These are phyloP conservation scores for Solanum infundibuliforme DNA, from an alignment of 257 asterid species.

Conservation along the genomic window DNA sequence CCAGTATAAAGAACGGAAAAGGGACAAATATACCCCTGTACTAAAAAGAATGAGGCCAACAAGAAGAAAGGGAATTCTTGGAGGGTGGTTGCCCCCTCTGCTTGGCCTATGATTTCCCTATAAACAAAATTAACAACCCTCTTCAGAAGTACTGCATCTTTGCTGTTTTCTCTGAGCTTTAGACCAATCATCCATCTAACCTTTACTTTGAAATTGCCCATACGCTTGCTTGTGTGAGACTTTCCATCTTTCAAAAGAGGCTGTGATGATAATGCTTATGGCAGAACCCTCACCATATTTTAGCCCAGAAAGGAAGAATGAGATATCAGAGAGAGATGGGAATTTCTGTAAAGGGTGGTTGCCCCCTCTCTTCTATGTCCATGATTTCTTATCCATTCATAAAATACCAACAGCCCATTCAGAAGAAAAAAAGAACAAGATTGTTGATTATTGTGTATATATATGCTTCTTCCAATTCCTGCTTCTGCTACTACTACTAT, in stretches of 20 bases:
- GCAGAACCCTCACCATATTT: background rate
- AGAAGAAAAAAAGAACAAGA: background rate
- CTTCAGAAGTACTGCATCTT: background rate
- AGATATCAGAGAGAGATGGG: conserved; percentile 8
- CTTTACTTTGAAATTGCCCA: background rate
- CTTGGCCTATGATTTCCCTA: background rate
- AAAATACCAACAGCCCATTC: background rate
- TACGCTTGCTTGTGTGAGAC: background rate
- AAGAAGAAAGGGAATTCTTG: background rate
- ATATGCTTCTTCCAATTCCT: background rate
- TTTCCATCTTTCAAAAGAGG: background rate
- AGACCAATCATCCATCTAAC: background rate
- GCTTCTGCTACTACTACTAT: background rate
- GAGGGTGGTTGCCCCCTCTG: background rate
- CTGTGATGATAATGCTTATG: background rate
- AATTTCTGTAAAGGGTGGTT: conserved; percentile 19
- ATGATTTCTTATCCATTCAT: conserved; percentile 5
- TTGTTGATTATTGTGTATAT: background rate
- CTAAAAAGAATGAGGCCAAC: background rate
- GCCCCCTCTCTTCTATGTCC: conserved; percentile 15
- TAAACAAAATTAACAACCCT: background rate
- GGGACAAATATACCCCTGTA: background rate
- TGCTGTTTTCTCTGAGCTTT: background rate
- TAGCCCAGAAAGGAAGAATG: background rate
- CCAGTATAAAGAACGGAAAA: background rate